A percentile compares a stretch with the other conserved stretches of the same genome.
phyloP scores from a whole-genome alignment of 2,329 filamentous ascomycete species.

The Scedosporium dehoogii region DNA sequence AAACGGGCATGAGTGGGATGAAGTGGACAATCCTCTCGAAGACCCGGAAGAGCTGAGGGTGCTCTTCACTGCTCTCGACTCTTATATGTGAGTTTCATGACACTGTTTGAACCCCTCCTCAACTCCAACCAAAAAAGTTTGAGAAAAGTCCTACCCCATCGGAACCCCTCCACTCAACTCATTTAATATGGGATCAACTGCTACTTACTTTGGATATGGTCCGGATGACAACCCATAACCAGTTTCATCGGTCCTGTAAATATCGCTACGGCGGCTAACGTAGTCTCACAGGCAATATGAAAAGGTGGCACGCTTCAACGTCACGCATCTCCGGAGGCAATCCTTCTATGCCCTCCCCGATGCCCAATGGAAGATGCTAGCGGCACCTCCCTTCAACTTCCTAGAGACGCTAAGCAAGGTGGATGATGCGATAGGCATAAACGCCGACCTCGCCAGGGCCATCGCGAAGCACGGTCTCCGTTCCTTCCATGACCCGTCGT shows the following conservation, averaged over 20 bases:
- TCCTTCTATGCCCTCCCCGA: conserved; percentile 87
- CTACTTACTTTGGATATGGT: not conserved
- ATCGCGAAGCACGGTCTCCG: conserved; percentile 63
- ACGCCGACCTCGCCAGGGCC: conserved; percentile 70
- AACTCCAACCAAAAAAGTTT: not conserved
- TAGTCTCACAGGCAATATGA: conserved; percentile 61
- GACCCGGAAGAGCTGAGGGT: conserved; percentile 76
- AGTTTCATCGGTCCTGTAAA: conserved; percentile 4
- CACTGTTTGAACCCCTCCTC: not conserved
- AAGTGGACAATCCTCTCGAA: conserved; percentile 9
- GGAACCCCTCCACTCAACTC: not conserved
- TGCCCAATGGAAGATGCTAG: conserved; percentile 73
- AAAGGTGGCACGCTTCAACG: conserved; percentile 75
- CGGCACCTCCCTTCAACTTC: conserved; percentile 71
- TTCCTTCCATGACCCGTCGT: conserved; percentile 49
- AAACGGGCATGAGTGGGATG: conserved; percentile 6
- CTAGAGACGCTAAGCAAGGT: conserved; percentile 68
- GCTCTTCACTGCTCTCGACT: conserved; percentile 75
- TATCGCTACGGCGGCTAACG: not conserved
- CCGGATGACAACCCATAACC: not conserved
- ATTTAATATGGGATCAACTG: not conserved
- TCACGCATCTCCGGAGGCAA: conserved; percentile 81
- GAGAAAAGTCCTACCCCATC: not conserved
- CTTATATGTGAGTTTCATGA: conserved; percentile 61
- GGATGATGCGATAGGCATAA: conserved; percentile 81